A percentile compares a stretch with the other conserved stretches of the same genome.
phyloP scores from a whole-genome alignment of 1,284 basidiomycete species.

The Pisolithus thermaeus region DNA sequence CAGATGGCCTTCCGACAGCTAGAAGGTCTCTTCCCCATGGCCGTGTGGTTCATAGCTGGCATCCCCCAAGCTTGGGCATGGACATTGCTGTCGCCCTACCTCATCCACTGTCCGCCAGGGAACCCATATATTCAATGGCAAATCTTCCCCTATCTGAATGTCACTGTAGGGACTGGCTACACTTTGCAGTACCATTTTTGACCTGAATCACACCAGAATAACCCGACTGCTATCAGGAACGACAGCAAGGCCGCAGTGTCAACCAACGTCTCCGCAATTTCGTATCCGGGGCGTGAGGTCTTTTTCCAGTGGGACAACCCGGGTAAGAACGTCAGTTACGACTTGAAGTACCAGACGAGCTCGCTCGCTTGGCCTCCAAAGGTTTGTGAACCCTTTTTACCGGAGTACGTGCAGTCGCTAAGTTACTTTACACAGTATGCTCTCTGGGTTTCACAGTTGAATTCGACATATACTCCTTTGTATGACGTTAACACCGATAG shows the following conservation, averaged over 20 bases:
- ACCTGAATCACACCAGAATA: constrained; percentile 17
- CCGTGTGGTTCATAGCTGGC: constrained; percentile 35
- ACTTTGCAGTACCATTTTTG: neutral
- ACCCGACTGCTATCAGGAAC: constrained; percentile 25
- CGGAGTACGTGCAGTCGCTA: neutral
- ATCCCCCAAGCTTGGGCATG: constrained; percentile 61
- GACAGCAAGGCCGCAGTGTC: constrained; percentile 31
- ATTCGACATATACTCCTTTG: constrained; percentile 56
- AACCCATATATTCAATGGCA: constrained; percentile 55
- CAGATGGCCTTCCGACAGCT: constrained; percentile 67
- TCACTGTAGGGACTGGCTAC: constrained; percentile 29
- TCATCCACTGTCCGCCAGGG: constrained; percentile 50
- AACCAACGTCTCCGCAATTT: constrained; percentile 44
- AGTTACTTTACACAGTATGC: constrained; percentile 24
- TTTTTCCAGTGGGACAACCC: constrained; percentile 53
- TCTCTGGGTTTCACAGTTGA: constrained; percentile 57
- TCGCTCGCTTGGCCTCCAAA: constrained; percentile 39
- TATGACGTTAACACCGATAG: constrained; percentile 39
- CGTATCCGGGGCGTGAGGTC: constrained; percentile 43
- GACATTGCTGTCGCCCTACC: constrained; percentile 56
- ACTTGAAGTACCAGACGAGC: constrained; percentile 48
- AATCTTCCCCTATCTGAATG: constrained; percentile 48
- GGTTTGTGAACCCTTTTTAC: constrained; percentile 20
- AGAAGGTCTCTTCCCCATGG: constrained; percentile 59
- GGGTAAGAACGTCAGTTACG: constrained; percentile 46